phyloP scores from a whole-genome alignment of 2,329 filamentous ascomycete genomes.

The Ophiostoma fasciatum region DNA sequence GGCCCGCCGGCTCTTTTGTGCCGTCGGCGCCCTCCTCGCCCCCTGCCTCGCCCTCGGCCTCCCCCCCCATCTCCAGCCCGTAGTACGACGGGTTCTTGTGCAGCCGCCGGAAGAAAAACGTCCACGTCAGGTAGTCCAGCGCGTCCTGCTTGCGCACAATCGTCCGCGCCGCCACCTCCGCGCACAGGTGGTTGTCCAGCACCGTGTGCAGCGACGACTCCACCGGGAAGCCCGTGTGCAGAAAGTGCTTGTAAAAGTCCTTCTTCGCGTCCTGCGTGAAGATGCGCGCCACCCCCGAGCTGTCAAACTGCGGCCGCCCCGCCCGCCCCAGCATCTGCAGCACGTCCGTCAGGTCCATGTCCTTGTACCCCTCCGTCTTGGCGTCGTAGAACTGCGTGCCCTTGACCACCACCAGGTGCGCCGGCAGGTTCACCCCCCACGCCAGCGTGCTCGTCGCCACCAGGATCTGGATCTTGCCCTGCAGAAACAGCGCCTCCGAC shows the following conservation, averaged over 20 bases:
- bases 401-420: slow-evolving; percentile 93
- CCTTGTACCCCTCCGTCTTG: slow-evolving; percentile 92
- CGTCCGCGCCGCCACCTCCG: slow-evolving; percentile 86
- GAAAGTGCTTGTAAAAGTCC: slow-evolving; percentile 97
- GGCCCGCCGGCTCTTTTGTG: no score
- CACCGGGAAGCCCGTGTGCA: slow-evolving; percentile 95
- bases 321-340: slow-evolving; percentile 95
- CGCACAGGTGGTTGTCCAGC: slow-evolving; percentile 88
- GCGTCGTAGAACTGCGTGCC: slow-evolving; percentile 97
- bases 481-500: slow-evolving; percentile 84
- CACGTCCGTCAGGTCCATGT: slow-evolving; percentile 98
- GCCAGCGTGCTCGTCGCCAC: slow-evolving; percentile 92
- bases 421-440: slow-evolving; percentile 96
- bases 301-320: slow-evolving; percentile 91
- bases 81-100: slow-evolving; percentile 99
- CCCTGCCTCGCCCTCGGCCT: slow-evolving; percentile 21
- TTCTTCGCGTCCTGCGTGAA: slow-evolving; percentile 98
- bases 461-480: slow-evolving; percentile 96
- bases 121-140: slow-evolving; percentile 96
- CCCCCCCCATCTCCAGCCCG: slow-evolving; percentile 80
- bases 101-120: slow-evolving; percentile 92
- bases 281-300: slow-evolving; percentile 87
- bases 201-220: slow-evolving; percentile 95
- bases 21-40: background rate
- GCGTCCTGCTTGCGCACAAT: slow-evolving; percentile 93